phyloP scores from a whole-genome alignment of 768 basidiomycete species.

The Amyloporia xantha region DNA sequence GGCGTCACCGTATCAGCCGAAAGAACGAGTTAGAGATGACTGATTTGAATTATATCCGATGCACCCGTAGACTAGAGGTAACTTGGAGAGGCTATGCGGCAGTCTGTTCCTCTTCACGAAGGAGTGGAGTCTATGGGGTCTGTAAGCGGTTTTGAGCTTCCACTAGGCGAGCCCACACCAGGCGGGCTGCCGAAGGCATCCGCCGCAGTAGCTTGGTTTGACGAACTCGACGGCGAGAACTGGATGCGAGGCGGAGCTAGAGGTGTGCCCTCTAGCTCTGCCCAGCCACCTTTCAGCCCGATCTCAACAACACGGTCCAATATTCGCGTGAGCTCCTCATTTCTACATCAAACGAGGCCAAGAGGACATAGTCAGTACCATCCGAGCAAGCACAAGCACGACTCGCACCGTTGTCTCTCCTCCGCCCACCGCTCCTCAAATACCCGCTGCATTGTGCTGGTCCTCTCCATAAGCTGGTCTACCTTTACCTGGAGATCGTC shows the following conservation, averaged over 20 bases:
- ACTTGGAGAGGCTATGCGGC: too few species aligned
- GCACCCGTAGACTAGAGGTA: too few species aligned
- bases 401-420: constrained; percentile 37
- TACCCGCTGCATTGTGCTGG: constrained; percentile 33
- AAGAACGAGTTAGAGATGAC: too few species aligned
- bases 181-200: neutral
- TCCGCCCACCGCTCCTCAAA: constrained; percentile 41
- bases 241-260: constrained; percentile 40
- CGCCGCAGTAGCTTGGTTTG: neutral
- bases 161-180: neutral
- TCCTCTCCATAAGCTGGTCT: constrained; percentile 35
- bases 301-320: constrained; percentile 65
- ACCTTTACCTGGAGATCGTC: constrained; percentile 48
- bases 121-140: too few species aligned
- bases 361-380: neutral
- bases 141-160: too few species aligned
- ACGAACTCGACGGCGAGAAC: constrained; percentile 15
- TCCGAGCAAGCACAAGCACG: neutral
- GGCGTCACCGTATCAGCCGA: too few species aligned
- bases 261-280: constrained; percentile 56
- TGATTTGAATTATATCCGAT: too few species aligned
- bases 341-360: constrained; percentile 31
- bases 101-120: too few species aligned
- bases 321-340: constrained; percentile 59
- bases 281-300: constrained; percentile 56